A percentile compares a stretch with the other conserved stretches of the same genome.
phyloP scores from a whole-genome alignment of 2,329 filamentous ascomycete genomes.

The Tolypocladium cylindrosporum region DNA sequence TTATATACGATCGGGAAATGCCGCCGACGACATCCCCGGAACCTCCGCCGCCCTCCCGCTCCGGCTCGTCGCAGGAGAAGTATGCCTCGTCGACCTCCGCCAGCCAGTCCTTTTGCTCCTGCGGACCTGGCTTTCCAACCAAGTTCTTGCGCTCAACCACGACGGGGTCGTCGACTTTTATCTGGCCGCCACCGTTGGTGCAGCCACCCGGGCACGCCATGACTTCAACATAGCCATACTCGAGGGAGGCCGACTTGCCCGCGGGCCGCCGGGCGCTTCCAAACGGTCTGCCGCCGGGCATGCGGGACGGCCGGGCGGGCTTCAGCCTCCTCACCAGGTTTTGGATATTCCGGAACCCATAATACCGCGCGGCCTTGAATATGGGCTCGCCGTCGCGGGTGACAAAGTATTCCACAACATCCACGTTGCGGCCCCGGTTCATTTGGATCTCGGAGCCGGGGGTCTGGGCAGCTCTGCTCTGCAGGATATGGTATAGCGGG shows the following conservation, averaged over 20 bases:
- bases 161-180: constrained; percentile 76
- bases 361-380: constrained; percentile 80
- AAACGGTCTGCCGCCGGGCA: constrained; percentile 63
- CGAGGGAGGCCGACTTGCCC: constrained; percentile 39
- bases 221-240: constrained; percentile 92
- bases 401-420: constrained; percentile 80
- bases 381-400: constrained; percentile 46
- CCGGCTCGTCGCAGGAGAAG: constrained; percentile 60
- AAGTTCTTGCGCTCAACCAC: constrained; percentile 39
- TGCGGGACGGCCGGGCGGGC: constrained; percentile 64
- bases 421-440: constrained; percentile 72
- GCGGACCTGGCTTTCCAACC: constrained; percentile 51
- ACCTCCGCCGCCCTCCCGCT: constrained; percentile 13
- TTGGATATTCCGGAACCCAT: constrained; percentile 97
- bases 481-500: constrained; percentile 76
- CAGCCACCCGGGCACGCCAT: constrained; percentile 99
- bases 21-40: constrained; percentile 43
- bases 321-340: constrained; percentile 91
- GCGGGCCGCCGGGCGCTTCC: constrained; percentile 43
- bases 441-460: constrained; percentile 63
- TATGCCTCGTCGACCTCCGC: constrained; percentile 80
- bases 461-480: constrained; percentile 59
- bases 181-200: constrained; percentile 93
- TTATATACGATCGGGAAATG: constrained; percentile 56
- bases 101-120: constrained; percentile 81